Evolutionary conservation across 2,329 filamentous ascomycete species (phyloP), one percentile per base, ranked within the genome.

Genomic region (Keithomyces neogunnii): DNA sequence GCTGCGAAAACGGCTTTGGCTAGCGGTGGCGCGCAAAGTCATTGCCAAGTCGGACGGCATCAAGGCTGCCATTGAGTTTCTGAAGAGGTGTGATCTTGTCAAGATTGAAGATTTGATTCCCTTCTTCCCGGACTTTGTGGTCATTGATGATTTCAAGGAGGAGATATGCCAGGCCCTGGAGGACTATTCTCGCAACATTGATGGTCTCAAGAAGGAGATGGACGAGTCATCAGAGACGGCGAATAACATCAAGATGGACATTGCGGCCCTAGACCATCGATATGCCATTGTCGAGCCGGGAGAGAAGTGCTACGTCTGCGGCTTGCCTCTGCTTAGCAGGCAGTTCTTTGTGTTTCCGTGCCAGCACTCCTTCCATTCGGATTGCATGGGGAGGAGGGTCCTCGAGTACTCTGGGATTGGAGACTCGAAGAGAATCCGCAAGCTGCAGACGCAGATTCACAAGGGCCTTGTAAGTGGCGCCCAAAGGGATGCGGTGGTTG

Each of bases 301-400:
- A 0, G 93, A 99, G 73, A 85, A 89, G 64, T 99, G 93, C 68
- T 95, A 92, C 71, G 82, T 86, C 2, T 99, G 93, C 63, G 82
- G 84, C 0, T 70, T 97, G 51, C 93, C 93, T 8, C 72, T 99
- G 50, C 76, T 99, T 13, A 91, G 88, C 63, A 74, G 91, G 50
- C 91, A 96, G 62, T 99, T 99, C 70, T 99, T 97, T 60, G 93
- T 99, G 19, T 99, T 99, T 59, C 93, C 93, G 0, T 99, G 93
- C 68, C 93, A 99, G 73, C 93, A 99, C 69, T 88, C 91, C 3
- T 99, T 99, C 63, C 93, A 99, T 68, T 92, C 88, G 42, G 93
- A 99, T 65, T 99, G 93, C 66, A 71, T 99, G 47, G 92, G 89
- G 0, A 85, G 82, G 61, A 87, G 86, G 63, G 89, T 97, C 1